Base-by-base conservation (phyloP, 371 early-diverging fungal species). In the Caulochytrium protostelioides region DNA sequence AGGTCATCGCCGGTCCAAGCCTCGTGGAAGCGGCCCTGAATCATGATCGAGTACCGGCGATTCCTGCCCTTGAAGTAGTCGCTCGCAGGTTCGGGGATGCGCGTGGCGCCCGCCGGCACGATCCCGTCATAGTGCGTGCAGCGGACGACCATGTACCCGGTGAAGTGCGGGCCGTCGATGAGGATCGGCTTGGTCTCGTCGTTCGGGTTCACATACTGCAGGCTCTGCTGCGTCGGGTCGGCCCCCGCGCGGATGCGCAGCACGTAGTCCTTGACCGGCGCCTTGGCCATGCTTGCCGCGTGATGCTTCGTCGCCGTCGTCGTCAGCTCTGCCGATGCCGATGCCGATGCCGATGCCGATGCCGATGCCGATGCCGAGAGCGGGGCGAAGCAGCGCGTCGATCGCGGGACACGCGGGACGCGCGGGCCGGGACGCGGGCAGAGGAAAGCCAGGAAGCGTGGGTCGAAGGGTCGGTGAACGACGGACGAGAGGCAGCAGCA, bases 1-100 rank as follows among this genome's bases (percentile, higher is more conserved):
- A 81, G 62, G 38, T 77, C 68, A 38, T 76, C 70, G 10, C 71
- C 70, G 0, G 65, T 52, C 54, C 61, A 39, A 39, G 59, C 57
- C 40, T 62, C 43, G 37, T 73, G 62, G 53, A 79, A 81, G n/a
- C 72, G 58, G 6, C 76, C 75, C 4, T 49, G 57, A 14, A 77
- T 50, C 46, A 75, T 74, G 36, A 81, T 63, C 35, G 75, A 73
- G 45, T 72, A 75, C 17, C 68, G 52, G 35, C 74, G 52, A 24
- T 50, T 46, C 30, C 52, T 48, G 16, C 46, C 54, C 1, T 56
- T 55, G 55, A 76, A 74, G 54, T 72, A 73, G 1, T 20, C 13
- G 3, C 50, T 50, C 9, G 25, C 12, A 10, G 55, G 55, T 27
- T 52, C 43, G 6, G 15, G 15, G 3, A 48, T 44, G 9, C 29